Base-by-base conservation (phyloP, 805 yeast species). In the Vanderwaltozyma yarrowii region DNA sequence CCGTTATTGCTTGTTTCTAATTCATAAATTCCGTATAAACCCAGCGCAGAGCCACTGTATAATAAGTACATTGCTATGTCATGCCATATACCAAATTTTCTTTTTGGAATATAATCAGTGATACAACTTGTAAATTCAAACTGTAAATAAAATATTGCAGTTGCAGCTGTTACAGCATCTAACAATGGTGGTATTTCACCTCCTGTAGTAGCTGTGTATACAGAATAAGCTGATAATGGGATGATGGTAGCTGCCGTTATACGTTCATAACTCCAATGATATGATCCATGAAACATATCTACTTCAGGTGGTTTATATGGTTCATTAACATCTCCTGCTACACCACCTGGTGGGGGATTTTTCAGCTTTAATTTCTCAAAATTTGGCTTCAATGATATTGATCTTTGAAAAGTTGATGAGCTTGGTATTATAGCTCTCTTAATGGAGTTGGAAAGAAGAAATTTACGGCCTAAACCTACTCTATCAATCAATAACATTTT, bases 91-190 rank as follows among this genome's bases (percentile, higher is more conserved):
- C 88, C 87, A 51, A 72, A 83, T 26, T 77, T 83, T 65, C 89
- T 73, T 54, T 65, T 65, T 36, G 89, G 92, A 38, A 83, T 78
- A 62, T 81, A 80, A 60, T 83, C 92, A 40, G 73, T 72, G 49
- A 83, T 82, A 67, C 92, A 80, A 31, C 84, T 69, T 52, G 76
- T 78, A 67, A 81, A 76, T 3, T 92, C 94, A 35, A 75, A 74
- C 57, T 73, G 74, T 39, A 77, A 69, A 58, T 83, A 92, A 52
- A 71, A 68, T 45, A 82, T 61, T 34, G 80, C 53, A 12, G 75
- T 59, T 2, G 76, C 64, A 13, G 77, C 64, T 51, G 81, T 59
- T 2, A 74, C 46, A 3, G 82, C 64, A 59, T 82, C 92, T 3
- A 75, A 42, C 6, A 70, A 37, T 1, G 78, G 76, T 31, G 67